Conservation (phyloP, 257 asterid species). For the Mitragyna speciosa region DNA sequence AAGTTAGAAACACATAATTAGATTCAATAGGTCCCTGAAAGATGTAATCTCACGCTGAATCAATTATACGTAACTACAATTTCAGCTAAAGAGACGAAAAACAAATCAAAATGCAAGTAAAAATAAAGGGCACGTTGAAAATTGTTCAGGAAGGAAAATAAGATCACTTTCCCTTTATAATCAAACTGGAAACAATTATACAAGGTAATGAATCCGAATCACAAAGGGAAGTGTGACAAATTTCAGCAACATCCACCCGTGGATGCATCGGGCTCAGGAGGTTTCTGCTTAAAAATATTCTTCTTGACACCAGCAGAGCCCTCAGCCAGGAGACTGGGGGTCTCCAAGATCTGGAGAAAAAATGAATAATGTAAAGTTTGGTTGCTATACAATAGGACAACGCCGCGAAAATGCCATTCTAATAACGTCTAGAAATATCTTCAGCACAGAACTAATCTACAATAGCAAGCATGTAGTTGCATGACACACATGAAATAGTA, state of each 20-base stretch:
- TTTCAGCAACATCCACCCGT: conserved; percentile 83
- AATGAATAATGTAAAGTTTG: neutral
- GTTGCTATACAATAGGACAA: neutral
- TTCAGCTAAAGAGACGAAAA: neutral
- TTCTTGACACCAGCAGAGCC: conserved; percentile 70
- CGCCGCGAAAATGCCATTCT: neutral
- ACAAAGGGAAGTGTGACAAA: neutral
- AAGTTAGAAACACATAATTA: neutral
- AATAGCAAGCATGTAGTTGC: neutral
- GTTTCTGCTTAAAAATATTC: conserved; percentile 93
- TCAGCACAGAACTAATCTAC: neutral
- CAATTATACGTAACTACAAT: neutral
- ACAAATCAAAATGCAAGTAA: neutral
- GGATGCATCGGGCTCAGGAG: conserved; percentile 67
- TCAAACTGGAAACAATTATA: conserved; percentile 7
- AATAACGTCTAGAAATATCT: neutral
- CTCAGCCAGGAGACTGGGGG: conserved; percentile 82
- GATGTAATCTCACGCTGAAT: neutral
- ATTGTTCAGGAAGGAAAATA: neutral
- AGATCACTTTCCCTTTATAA: neutral
- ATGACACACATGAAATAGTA: neutral
- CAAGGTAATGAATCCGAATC: conserved; percentile 6
- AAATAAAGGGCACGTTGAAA: neutral
- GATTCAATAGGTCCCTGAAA: neutral
- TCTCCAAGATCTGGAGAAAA: conserved; percentile 74